Conservation (phyloP, 805 yeast genomes). For the Wickerhamiella spandovensis region DNA sequence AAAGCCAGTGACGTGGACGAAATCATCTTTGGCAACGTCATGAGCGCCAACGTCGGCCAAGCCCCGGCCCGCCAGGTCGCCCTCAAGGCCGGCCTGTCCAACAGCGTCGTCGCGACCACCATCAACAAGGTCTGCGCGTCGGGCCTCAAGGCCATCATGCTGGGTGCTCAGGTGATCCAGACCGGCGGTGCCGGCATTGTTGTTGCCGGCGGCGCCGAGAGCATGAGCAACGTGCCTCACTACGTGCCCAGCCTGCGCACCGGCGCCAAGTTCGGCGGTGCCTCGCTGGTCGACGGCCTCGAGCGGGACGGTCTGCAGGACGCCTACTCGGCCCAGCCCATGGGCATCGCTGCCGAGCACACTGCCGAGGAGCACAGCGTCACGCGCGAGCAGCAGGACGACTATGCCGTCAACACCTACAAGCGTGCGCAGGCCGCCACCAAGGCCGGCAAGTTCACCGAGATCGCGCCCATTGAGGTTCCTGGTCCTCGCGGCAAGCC, state of each 20-base stretch:
- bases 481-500: constrained; percentile 86
- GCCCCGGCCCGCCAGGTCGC: constrained; percentile 98
- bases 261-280: constrained; percentile 85
- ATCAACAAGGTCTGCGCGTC: constrained; percentile 96
- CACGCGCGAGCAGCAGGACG: constrained; percentile 80
- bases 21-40: constrained; percentile 81
- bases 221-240: constrained; percentile 93
- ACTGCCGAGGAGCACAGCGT: constrained; percentile 74
- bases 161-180: constrained; percentile 80
- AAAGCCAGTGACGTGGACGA: constrained; percentile 39
- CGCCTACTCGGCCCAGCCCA: constrained; percentile 74
- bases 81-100: constrained; percentile 72
- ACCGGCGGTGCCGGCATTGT: constrained; percentile 87
- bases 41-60: constrained; percentile 90
- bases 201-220: constrained; percentile 95
- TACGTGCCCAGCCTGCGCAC: constrained; percentile 73
- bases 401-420: constrained; percentile 73
- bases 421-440: constrained; percentile 75
- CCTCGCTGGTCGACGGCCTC: constrained; percentile 69
- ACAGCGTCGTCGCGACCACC: constrained; percentile 72
- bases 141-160: constrained; percentile 80
- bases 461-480: constrained; percentile 77
- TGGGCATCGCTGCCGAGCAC: constrained; percentile 97
- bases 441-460: constrained; percentile 68
- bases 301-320: constrained; percentile 88